These are phyloP conservation scores for Geotrichum aggregatum DNA, from an alignment of 1,139 yeast genomes.

Conservation along the genomic window DNA sequence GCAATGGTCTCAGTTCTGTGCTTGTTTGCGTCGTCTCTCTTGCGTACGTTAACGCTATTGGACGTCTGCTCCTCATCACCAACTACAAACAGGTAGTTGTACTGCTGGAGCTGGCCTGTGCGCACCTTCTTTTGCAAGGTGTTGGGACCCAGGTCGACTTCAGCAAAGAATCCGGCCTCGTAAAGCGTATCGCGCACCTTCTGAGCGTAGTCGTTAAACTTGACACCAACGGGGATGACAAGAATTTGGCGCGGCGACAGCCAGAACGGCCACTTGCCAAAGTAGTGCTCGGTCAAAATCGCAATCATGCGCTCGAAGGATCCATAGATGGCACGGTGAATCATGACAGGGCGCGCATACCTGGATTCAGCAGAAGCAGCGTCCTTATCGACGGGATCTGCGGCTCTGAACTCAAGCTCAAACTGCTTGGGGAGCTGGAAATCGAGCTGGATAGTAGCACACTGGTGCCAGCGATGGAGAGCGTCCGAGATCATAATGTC, in stretches of 20 bases:
- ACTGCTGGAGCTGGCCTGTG: constrained; percentile 87
- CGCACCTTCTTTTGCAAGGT: constrained; percentile 95
- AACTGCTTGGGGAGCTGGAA: constrained; percentile 94
- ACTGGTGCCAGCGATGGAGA: constrained; percentile 90
- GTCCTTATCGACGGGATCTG: constrained; percentile 45
- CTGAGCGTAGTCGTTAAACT: constrained; percentile 84
- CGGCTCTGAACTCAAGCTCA: constrained; percentile 78
- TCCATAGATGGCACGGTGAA: constrained; percentile 96
- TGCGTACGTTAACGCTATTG: constrained; percentile 81
- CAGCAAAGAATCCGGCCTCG: constrained; percentile 75
- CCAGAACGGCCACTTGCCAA: constrained; percentile 99
- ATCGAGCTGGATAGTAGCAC: constrained; percentile 96
- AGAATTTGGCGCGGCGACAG: constrained; percentile 93
- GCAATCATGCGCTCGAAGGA: constrained; percentile 98
- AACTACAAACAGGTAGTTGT: constrained; percentile 90
- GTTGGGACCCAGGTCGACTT: constrained; percentile 88
- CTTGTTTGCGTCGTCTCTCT: constrained; percentile 80
- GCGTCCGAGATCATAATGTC: constrained; percentile 92
- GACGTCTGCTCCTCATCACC: constrained; percentile 87
- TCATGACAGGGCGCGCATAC: constrained; percentile 80
- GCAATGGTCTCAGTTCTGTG: constrained; percentile 81
- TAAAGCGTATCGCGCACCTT: constrained; percentile 66
- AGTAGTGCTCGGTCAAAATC: constrained; percentile 91
- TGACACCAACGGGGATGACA: constrained; percentile 93
- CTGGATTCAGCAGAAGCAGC: constrained; percentile 32